Evolutionary conservation across 495 filamentous ascomycete species (phyloP), one percentile per base, ranked within the genome.

Genomic region (Xylaria palmicola): DNA sequence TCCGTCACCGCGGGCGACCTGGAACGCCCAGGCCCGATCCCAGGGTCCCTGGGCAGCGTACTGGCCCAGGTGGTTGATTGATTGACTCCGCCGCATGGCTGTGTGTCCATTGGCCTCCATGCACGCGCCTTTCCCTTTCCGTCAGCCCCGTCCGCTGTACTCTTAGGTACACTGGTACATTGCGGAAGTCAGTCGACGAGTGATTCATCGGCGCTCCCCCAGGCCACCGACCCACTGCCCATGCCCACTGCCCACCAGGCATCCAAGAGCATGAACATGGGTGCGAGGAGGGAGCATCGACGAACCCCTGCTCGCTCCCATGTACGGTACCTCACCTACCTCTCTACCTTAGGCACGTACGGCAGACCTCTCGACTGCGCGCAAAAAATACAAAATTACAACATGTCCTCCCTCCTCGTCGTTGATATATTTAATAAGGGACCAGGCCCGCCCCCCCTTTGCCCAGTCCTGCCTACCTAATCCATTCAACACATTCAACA

Each of bases 111-210:
- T 60, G 13, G 56, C 58, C 47, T 62, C 45, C 66, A 69, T 65
- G 64, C 61, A 63, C 64, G 64, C 61, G 62, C 69, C 63, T 67
- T 72, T 67, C 69, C 67, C 51, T 64, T 72, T 65, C 65, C 47
- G 64, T 62, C 60, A 53, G 56, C 54, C 52, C 56, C 57, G 50
- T 65, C 56, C 62, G 62, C 57, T 39, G 36, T 27, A 22, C 37
- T 52, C 60, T 55, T 68, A 62, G 61, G 67, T 63, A 63, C 60
- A 55, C 5, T 34, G 6, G 29, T 20, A 27, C 26, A 30, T n/a
- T 36, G 37, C 53, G n/a, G 22, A 20, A 30, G 41, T 20, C 29
- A 41, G n/a, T 22, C 29, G 26, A 49, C 22, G 19, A 22, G 43
- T 59, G 56, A 49, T 40, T 59, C 56, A 59, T 50, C 44, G 44